Evolutionary conservation across 2,329 filamentous ascomycete genomes (phyloP).

Genomic region (Claviceps pusilla): DNA sequence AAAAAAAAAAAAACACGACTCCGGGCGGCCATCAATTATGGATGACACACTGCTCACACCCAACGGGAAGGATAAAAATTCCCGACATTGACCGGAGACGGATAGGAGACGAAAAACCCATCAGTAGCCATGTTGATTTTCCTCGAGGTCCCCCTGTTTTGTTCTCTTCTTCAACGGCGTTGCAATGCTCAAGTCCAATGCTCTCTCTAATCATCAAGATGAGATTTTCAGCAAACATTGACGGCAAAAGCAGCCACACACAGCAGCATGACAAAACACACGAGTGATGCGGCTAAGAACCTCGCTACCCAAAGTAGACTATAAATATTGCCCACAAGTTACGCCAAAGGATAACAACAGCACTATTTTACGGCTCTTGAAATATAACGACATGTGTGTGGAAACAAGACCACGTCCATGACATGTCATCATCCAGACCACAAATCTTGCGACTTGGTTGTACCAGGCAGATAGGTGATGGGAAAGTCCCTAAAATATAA

Average conservation of each 20-base stretch:
- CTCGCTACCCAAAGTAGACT: slow-evolving; percentile 4
- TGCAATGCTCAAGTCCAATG: background rate
- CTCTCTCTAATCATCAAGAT: background rate
- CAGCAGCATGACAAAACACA: background rate
- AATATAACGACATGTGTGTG: slow-evolving; percentile 3
- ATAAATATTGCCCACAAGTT: background rate
- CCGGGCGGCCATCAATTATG: background rate
- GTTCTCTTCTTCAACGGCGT: background rate
- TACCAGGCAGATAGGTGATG: slow-evolving; percentile 21
- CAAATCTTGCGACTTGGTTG: slow-evolving; percentile 11
- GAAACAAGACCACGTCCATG: slow-evolving; percentile 7
- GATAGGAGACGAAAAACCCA: background rate
- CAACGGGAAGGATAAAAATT: background rate
- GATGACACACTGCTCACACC: background rate
- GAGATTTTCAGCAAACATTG: background rate
- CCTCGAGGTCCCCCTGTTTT: background rate
- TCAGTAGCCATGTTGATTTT: background rate
- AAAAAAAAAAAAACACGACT: background rate
- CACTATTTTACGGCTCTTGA: background rate
- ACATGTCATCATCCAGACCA: slow-evolving; percentile 9
- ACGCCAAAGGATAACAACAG: slow-evolving; percentile 6
- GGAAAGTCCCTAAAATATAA: slow-evolving; percentile 47
- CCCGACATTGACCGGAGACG: background rate
- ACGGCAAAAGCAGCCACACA: background rate
- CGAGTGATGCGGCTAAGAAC: background rate